Percentiles rank a stretch among this genome's conserved stretches.
These are phyloP conservation scores for Fomitopsis betulina DNA, from an alignment of 1,284 basidiomycete genomes.

Conservation along the genomic window DNA sequence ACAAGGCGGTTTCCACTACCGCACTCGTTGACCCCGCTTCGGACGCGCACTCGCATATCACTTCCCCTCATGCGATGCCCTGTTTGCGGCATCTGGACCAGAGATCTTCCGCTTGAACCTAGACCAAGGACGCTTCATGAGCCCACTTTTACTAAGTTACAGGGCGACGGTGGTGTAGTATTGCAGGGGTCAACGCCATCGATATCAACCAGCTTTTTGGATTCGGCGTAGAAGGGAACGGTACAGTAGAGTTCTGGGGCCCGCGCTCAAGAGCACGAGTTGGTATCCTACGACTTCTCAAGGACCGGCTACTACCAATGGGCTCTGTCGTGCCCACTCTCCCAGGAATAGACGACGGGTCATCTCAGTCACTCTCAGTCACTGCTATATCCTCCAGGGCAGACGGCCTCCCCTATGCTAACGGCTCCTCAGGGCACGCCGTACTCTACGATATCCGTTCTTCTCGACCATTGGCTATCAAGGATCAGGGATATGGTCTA, in stretches of 20 bases:
- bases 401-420: slow-evolving; percentile 91
- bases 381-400: slow-evolving; percentile 81
- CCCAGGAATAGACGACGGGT: slow-evolving; percentile 40
- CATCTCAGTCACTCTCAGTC: slow-evolving; percentile 51
- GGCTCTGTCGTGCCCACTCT: slow-evolving; percentile 33
- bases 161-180: slow-evolving; percentile 46
- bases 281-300: slow-evolving; percentile 76
- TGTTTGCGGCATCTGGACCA: slow-evolving; percentile 63
- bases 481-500: slow-evolving; percentile 97
- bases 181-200: slow-evolving; percentile 84
- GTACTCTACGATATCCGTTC: slow-evolving; percentile 93
- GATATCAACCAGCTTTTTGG: slow-evolving; percentile 93
- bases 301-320: slow-evolving; percentile 48
- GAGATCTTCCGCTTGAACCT: slow-evolving; percentile 95
- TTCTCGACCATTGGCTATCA: slow-evolving; percentile 77
- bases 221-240: slow-evolving; percentile 83
- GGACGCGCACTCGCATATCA: slow-evolving; percentile 87
- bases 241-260: slow-evolving; percentile 96
- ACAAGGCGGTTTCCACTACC: slow-evolving; percentile 90
- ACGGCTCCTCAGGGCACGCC: slow-evolving; percentile 93
- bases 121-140: slow-evolving; percentile 92
- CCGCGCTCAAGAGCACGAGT: slow-evolving; percentile 80
- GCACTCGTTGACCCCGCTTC: slow-evolving; percentile 90
- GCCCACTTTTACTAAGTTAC: slow-evolving; percentile 65
- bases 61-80: slow-evolving; percentile 49